These are phyloP conservation scores for Cyclotella distinguenda DNA, from an alignment of 108 stramenopile species.

Conservation along the genomic window DNA sequence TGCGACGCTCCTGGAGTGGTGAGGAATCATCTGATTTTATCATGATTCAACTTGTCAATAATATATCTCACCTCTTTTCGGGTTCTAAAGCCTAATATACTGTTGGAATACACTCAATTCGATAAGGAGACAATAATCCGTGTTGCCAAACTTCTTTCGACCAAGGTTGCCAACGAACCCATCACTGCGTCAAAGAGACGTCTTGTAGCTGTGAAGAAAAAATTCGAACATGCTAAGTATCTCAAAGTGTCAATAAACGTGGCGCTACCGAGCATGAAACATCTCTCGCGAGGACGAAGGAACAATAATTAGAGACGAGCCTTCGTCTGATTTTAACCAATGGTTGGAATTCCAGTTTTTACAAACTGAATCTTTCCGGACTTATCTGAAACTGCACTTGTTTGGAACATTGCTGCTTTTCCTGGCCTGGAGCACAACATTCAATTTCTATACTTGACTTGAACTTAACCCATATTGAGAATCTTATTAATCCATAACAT, in stretches of 20 bases:
- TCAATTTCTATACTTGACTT: slow-evolving; percentile 9
- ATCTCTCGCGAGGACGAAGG: slow-evolving; percentile 3
- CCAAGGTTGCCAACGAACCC: slow-evolving; percentile 54
- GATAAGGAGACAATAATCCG: slow-evolving; percentile 23
- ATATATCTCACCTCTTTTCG: slow-evolving; percentile 3
- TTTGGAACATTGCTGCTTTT: slow-evolving; percentile 2
- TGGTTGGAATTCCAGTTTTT: slow-evolving; percentile 5
- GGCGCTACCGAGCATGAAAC: slow-evolving; percentile 24
- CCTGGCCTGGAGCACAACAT: neutral
- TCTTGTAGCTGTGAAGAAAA: slow-evolving; percentile 66
- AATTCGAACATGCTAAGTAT: slow-evolving; percentile 61
- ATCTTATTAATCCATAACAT: no score
- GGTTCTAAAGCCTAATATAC: slow-evolving; percentile 43
- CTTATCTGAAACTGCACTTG: neutral
- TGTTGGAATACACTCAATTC: slow-evolving; percentile 72
- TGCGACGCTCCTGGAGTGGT: slow-evolving; percentile 38
- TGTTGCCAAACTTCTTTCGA: slow-evolving; percentile 37
- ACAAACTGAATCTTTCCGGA: neutral
- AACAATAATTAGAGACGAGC: neutral
- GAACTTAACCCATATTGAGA: slow-evolving; percentile 18
- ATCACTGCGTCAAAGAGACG: slow-evolving; percentile 54
- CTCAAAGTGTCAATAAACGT: slow-evolving; percentile 44
- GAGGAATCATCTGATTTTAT: slow-evolving; percentile 17
- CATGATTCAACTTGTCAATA: slow-evolving; percentile 1
- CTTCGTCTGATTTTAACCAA: neutral